A percentile compares a stretch with the other conserved stretches of the same genome.
Conservation (phyloP, 768 basidiomycete genomes). For the Jaapia argillacea region DNA sequence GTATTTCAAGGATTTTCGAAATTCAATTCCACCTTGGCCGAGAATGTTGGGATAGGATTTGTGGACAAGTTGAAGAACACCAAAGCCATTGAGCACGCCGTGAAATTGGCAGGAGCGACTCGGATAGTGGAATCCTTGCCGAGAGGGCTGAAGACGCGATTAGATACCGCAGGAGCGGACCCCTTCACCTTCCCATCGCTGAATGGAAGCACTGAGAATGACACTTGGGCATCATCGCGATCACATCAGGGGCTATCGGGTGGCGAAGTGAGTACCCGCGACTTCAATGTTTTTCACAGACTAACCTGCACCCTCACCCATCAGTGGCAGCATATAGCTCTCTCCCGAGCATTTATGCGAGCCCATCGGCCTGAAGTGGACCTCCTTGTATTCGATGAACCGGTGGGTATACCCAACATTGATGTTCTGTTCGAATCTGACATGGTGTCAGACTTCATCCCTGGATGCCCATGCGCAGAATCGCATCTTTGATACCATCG, state of each 20-base stretch:
- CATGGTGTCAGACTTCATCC: constrained; percentile 51
- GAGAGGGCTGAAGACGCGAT: constrained; percentile 59
- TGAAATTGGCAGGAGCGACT: constrained; percentile 64
- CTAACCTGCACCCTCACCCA: constrained; percentile 1
- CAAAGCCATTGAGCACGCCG: constrained; percentile 50
- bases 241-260: constrained; percentile 66
- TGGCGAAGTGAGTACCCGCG: constrained; percentile 57
- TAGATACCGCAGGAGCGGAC: constrained; percentile 57
- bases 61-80: constrained; percentile 52
- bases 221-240: constrained; percentile 22
- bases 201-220: constrained; percentile 24
- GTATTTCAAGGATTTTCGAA: constrained; percentile 84
- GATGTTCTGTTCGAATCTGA: not conserved
- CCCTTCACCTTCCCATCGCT: constrained; percentile 23
- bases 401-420: constrained; percentile 33
- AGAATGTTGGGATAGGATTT: constrained; percentile 81
- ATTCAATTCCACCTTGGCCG: constrained; percentile 65
- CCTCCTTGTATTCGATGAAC: constrained; percentile 78
- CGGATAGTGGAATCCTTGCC: constrained; percentile 56
- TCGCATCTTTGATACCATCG: constrained; percentile 68
- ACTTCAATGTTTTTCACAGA: too few relatives aligned
- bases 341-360: constrained; percentile 83
- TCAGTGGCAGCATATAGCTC: constrained; percentile 82
- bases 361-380: constrained; percentile 67
- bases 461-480: constrained; percentile 75